These are phyloP conservation scores for Tothia fuscella DNA, from an alignment of 2,329 filamentous ascomycete species.

Conservation along the genomic window DNA sequence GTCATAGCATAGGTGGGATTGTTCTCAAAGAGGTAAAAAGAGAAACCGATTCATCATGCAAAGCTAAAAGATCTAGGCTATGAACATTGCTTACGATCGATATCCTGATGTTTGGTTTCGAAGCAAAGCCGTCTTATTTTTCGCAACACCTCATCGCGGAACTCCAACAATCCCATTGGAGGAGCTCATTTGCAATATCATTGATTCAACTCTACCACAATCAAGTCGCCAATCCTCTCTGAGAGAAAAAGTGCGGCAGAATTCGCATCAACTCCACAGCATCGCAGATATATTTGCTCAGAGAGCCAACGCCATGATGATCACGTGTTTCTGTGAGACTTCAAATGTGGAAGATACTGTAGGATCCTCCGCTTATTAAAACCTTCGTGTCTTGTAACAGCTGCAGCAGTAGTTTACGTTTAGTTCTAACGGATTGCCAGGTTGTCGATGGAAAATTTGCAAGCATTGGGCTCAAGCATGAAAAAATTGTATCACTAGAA, in stretches of 20 bases:
- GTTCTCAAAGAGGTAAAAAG: neutral
- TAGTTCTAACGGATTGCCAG: neutral
- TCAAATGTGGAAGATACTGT: neutral
- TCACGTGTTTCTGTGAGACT: neutral
- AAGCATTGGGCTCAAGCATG: neutral
- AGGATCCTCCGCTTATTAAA: neutral
- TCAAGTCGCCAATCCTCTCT: neutral
- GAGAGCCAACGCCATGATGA: neutral
- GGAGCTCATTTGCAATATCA: neutral
- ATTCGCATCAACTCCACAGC: neutral
- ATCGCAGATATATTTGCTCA: too few species aligned
- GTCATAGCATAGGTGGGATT: neutral
- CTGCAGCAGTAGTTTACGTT: too few species aligned
- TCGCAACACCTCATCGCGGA: neutral
- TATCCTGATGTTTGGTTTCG: neutral
- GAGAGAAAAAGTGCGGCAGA: neutral
- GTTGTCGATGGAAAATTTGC: neutral
- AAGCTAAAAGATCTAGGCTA: neutral
- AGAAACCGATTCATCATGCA: neutral
- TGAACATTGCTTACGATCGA: neutral
- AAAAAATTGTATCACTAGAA: neutral
- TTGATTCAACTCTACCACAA: neutral
- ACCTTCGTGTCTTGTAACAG: too few species aligned
- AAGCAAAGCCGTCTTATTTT: conserved; percentile 1
- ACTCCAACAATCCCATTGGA: neutral